phyloP scores from a whole-genome alignment of 441 rosid species.

The Aleurites moluccanus region DNA sequence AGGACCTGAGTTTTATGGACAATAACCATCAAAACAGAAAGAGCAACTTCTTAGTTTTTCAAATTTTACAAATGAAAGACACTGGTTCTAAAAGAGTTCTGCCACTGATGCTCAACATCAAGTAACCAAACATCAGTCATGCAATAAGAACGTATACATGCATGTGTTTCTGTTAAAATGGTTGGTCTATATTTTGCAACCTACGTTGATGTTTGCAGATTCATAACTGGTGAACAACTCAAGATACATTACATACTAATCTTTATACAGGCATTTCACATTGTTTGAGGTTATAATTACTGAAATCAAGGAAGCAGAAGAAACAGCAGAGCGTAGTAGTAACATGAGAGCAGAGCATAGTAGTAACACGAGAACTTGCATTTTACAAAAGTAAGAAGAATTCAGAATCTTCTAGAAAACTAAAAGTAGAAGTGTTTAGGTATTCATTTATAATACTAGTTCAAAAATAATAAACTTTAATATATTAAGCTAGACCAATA shows the following conservation, averaged over 20 bases:
- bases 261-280: not conserved
- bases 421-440: not conserved
- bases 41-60: not conserved
- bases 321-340: not conserved
- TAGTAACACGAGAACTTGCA: not conserved
- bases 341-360: not conserved
- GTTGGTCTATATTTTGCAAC: not conserved
- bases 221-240: not conserved
- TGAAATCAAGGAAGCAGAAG: not conserved
- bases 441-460: not conserved
- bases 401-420: not conserved
- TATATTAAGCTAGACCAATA: not conserved
- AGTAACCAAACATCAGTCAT: not conserved
- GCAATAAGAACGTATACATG: not conserved
- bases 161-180: not conserved
- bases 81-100: not conserved
- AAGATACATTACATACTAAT: not conserved
- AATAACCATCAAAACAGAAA: not conserved
- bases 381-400: not conserved
- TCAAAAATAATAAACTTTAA: not conserved
- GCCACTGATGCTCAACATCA: not conserved
- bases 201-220: not conserved
- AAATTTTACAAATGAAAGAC: not conserved
- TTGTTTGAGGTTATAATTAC: not conserved
- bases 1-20: not conserved